Evolutionary conservation across 805 yeast species (phyloP).

Genomic region (Kregervanrija pseudodelftensis): DNA sequence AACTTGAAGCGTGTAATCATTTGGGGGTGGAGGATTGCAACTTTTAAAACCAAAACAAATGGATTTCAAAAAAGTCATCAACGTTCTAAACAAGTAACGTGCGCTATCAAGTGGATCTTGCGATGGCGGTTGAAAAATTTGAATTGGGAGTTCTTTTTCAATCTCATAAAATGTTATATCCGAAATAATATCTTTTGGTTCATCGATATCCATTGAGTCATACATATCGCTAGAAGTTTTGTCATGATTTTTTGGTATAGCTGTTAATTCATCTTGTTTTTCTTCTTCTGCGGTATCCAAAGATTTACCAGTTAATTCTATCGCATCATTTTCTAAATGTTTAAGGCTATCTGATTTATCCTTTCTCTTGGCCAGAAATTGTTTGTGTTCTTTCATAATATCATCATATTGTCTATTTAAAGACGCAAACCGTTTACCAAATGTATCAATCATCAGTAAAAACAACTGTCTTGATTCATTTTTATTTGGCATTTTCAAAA

Average conservation of each 20-base stretch:
- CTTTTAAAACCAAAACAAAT: conserved; percentile 82
- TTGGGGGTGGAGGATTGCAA: conserved; percentile 78
- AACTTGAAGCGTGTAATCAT: conserved; percentile 41
- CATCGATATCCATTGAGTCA: conserved; percentile 15
- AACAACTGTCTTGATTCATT: conserved; percentile 78
- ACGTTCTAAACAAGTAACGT: conserved; percentile 75
- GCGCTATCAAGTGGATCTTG: conserved; percentile 81
- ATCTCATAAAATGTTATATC: conserved; percentile 38
- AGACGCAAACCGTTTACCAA: conserved; percentile 71
- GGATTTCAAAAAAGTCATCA: conserved; percentile 85
- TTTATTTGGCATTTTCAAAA: conserved; percentile 73
- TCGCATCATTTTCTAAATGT: conserved; percentile 32
- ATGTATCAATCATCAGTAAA: conserved; percentile 81
- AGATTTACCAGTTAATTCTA: conserved; percentile 25
- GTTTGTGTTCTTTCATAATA: conserved; percentile 55
- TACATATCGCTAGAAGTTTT: neutral
- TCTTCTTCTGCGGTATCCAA: conserved; percentile 10
- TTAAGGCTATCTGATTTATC: conserved; percentile 37
- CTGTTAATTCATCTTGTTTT: conserved; percentile 1
- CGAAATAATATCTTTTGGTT: conserved; percentile 2
- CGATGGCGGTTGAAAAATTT: conserved; percentile 41
- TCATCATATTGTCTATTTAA: conserved; percentile 66
- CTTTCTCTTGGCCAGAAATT: conserved; percentile 37
- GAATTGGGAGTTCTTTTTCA: conserved; percentile 49
- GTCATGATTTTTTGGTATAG: neutral